These are phyloP conservation scores for Wallacemonas rigidus DNA, from an alignment of 208 protist species.

Conservation along the genomic window DNA sequence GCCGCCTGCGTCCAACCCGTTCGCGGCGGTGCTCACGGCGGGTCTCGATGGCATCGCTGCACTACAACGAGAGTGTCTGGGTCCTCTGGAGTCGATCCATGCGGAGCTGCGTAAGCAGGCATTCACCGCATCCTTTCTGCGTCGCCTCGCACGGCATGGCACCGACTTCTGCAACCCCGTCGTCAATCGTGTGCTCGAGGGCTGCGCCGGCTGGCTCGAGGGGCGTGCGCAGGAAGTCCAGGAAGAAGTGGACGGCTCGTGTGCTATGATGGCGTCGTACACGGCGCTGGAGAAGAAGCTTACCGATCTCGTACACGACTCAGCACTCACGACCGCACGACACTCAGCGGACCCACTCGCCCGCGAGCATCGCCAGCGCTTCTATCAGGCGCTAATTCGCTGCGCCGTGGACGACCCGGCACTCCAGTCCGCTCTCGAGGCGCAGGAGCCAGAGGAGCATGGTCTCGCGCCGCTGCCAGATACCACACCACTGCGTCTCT, in stretches of 20 bases:
- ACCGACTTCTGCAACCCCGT: slow-evolving; percentile 31
- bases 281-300: neutral
- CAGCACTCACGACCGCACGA: neutral
- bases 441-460: neutral
- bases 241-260: neutral
- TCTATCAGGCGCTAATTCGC: slow-evolving; percentile 7
- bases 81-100: slow-evolving; percentile 7
- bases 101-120: slow-evolving; percentile 22
- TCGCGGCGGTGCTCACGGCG: neutral
- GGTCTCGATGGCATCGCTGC: neutral
- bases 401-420: neutral
- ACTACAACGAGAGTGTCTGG: slow-evolving; percentile 13
- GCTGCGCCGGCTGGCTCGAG: slow-evolving; percentile 1
- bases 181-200: slow-evolving; percentile 40
- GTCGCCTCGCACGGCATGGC: slow-evolving; percentile 26
- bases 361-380: neutral
- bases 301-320: neutral
- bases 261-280: neutral
- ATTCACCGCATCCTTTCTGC: slow-evolving; percentile 19
- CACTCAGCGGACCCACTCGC: neutral
- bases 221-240: slow-evolving; percentile 10
- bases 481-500: neutral
- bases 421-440: neutral
- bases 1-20: neutral
- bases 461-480: neutral